Evolutionary conservation across 441 rosid genomes (phyloP).

Genomic region (Flueggea neowawraea): DNA sequence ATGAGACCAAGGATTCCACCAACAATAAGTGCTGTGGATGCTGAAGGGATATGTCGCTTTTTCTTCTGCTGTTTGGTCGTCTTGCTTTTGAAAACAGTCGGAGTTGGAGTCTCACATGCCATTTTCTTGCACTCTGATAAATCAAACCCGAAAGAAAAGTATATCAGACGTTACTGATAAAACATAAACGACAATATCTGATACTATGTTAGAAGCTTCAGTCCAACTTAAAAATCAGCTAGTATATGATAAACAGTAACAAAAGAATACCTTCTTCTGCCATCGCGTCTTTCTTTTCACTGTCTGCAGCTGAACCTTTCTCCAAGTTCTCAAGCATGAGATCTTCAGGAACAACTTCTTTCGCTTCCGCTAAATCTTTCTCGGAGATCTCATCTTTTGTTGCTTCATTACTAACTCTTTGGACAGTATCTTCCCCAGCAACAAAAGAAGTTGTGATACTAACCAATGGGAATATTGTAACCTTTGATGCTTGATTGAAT

Average conservation of each 20-base stretch:
- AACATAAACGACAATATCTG: no score
- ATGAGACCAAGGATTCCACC: constrained; percentile 78
- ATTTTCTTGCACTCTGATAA: constrained; percentile 30
- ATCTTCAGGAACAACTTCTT: constrained; percentile 39
- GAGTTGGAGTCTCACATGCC: constrained; percentile 16
- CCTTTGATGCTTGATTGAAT: constrained; percentile 95
- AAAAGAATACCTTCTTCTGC: constrained; percentile 23
- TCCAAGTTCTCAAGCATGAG: constrained; percentile 56
- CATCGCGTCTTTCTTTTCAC: constrained; percentile 15
- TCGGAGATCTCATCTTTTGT: constrained; percentile 27
- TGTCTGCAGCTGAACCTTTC: constrained; percentile 31
- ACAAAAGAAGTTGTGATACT: constrained; percentile 96
- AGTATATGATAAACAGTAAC: no score
- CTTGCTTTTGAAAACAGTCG: constrained; percentile 12
- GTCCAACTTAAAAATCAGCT: no score
- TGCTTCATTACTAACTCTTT: constrained; percentile 24
- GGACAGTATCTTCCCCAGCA: constrained; percentile 87
- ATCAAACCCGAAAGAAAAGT: background rate
- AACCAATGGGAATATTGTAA: constrained; percentile 90
- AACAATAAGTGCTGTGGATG: constrained; percentile 79
- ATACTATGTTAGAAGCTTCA: no score
- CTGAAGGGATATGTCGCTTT: constrained; percentile 76
- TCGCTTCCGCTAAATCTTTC: constrained; percentile 19
- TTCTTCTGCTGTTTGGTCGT: constrained; percentile 20
- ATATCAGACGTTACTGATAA: no score